Percentiles rank a stretch among this genome's conserved stretches.
phyloP scores from a whole-genome alignment of 1,139 yeast species.

The Kluyveromyces sp. region DNA sequence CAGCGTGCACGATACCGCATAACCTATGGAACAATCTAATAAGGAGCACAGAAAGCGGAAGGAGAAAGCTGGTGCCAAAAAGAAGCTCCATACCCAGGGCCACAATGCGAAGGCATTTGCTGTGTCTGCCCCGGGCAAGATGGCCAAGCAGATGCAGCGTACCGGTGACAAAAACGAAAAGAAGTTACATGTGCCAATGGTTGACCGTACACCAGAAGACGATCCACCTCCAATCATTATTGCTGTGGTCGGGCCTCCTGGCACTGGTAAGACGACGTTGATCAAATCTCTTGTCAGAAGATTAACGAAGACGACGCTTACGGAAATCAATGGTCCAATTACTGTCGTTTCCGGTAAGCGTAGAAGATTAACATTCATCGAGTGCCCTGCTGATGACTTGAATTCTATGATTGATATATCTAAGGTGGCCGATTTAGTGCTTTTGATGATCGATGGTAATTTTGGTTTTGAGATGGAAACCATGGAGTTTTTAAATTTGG shows the following conservation, averaged over 20 bases:
- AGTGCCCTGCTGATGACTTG: constrained; percentile 77
- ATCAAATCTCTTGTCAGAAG: constrained; percentile 84
- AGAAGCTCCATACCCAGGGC: constrained; percentile 85
- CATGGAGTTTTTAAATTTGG: constrained; percentile 93
- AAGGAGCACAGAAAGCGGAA: constrained; percentile 54
- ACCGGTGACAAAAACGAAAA: constrained; percentile 80
- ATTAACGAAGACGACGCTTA: constrained; percentile 78
- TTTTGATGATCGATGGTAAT: constrained; percentile 88
- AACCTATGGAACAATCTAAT: constrained; percentile 42
- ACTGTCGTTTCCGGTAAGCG: constrained; percentile 97
- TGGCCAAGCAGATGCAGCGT: constrained; percentile 78
- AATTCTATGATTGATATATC: constrained; percentile 96
- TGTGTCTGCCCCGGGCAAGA: constrained; percentile 82
- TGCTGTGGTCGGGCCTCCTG: constrained; percentile 98
- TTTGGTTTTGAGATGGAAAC: constrained; percentile 99
- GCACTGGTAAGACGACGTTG: constrained; percentile 93
- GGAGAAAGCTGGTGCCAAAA: constrained; percentile 60
- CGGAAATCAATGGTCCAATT: constrained; percentile 90
- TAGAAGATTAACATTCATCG: constrained; percentile 86
- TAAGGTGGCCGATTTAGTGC: constrained; percentile 86
- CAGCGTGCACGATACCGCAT: not conserved
- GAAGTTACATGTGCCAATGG: constrained; percentile 93
- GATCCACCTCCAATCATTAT: constrained; percentile 96
- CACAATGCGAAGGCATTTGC: constrained; percentile 93
- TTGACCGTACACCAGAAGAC: constrained; percentile 94